These are phyloP conservation scores for Globisporangium solare DNA, from an alignment of 352 stramenopile genomes.

Conservation along the genomic window DNA sequence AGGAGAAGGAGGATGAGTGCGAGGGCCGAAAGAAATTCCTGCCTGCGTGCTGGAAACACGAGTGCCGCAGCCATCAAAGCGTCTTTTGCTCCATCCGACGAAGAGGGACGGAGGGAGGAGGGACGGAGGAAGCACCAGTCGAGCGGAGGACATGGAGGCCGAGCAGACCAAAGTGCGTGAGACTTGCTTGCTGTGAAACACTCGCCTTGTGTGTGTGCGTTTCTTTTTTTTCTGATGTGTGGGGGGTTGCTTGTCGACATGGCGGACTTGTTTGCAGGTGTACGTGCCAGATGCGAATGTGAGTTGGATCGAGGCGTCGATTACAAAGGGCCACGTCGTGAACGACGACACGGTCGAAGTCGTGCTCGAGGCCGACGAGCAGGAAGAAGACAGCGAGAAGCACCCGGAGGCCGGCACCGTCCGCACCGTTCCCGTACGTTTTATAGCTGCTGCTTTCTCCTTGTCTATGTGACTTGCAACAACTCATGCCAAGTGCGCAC, in stretches of 20 bases:
- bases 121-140: constrained; percentile 6
- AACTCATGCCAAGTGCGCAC: neutral
- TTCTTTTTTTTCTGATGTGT: neutral
- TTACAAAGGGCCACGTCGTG: constrained; percentile 78
- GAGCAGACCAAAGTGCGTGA: constrained; percentile 15
- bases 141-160: constrained; percentile 12
- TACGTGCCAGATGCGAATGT: constrained; percentile 80
- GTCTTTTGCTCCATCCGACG: constrained; percentile 16
- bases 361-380: constrained; percentile 60
- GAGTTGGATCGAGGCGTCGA: constrained; percentile 77
- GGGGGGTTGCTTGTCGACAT: too few relatives aligned
- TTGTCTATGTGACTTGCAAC: neutral
- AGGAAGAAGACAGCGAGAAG: constrained; percentile 59
- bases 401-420: constrained; percentile 49
- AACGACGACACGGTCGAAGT: constrained; percentile 81
- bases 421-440: constrained; percentile 48
- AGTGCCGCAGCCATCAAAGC: constrained; percentile 5
- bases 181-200: neutral
- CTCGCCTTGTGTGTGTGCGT: too few relatives aligned
- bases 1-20: neutral
- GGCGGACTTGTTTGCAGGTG: constrained; percentile 42
- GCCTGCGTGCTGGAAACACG: neutral
- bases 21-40: constrained; percentile 10
- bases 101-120: constrained; percentile 5
- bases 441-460: neutral